Evolutionary conservation across 306 rosid genomes (phyloP), one percentile per base, ranked within the genome.

Genomic region (Lathyrus tuberosus): DNA sequence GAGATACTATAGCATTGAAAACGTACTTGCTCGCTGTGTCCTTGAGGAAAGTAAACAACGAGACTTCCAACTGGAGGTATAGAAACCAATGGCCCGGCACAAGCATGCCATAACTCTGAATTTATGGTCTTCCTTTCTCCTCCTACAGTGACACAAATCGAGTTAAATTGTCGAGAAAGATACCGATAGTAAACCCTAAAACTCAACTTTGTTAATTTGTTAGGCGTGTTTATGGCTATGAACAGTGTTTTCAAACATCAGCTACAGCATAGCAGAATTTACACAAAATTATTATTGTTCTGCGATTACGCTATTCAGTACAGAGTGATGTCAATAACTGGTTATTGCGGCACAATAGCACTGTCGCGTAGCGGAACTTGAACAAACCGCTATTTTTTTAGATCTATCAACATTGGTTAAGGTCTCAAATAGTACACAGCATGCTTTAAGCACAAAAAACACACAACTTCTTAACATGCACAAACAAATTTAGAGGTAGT

Each of bases 91-190:
- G 97, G 98, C 70, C 98, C 98, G 18, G 98, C 98, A 81, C 98
- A 93, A 64, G 97, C 97, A 84, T 93, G 98, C 98, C 98, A 93
- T 78, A 93, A 78, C 86, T 93, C 98, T 60, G 98, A 90, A 84
- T 93, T 93, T 31, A 93, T 93, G 64, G 67, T 52, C 86, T 90
- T 93, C 77, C 83, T 80, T 81, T 93, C 97, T 46, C 94, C 98
- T 86, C 82, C 52, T 43, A 64, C 18, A 42, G 74, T 17, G 67
- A 76, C 67, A 79, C 31, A 74, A n/a, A 84, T 82, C 56, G 57
- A 51, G n/a, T 51, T 66, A 70, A 61, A 69, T 72, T 53, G 40
- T 60, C 43, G 30, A 2, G 28, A 57, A 64, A 69, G 20, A 48
- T 10, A 70, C n/a, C 56, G 24, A 26, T 54, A 69, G 4, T 61